Evolutionary conservation across 2,329 filamentous ascomycete species (phyloP).

Genomic region (Tympanopsis confertula): DNA sequence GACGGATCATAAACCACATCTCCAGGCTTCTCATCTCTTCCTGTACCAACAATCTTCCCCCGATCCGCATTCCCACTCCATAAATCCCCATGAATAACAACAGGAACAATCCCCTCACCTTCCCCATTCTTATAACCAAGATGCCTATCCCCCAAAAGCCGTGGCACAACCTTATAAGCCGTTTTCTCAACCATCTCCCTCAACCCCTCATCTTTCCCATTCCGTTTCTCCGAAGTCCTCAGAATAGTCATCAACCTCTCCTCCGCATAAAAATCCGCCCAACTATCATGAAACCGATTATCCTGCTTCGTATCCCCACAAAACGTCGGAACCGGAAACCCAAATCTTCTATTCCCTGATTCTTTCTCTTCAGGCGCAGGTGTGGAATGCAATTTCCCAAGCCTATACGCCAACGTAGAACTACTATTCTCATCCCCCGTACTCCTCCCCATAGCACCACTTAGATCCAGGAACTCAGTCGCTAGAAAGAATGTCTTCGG

Average conservation of each 20-base stretch:
- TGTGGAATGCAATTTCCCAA: conserved; percentile 69
- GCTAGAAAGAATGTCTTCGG: conserved; percentile 39
- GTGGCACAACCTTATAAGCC: conserved; percentile 55
- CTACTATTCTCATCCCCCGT: conserved; percentile 34
- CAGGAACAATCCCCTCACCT: conserved; percentile 54
- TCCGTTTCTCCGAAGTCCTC: conserved; percentile 38
- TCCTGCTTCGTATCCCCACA: conserved; percentile 77
- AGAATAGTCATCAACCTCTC: conserved; percentile 60
- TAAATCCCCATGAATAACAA: conserved; percentile 82
- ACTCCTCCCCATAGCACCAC: conserved; percentile 19
- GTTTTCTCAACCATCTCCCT: conserved; percentile 51
- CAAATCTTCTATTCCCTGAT: conserved; percentile 54
- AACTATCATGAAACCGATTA: conserved; percentile 61
- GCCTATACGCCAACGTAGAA: conserved; percentile 59
- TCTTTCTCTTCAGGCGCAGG: conserved; percentile 55
- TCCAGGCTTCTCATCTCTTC: conserved; percentile 32
- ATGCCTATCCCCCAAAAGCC: conserved; percentile 59
- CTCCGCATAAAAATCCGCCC: conserved; percentile 79
- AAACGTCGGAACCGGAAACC: conserved; percentile 75
- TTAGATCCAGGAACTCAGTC: conserved; percentile 71
- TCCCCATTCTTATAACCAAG: conserved; percentile 34
- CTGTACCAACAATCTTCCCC: conserved; percentile 43
- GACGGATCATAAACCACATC: conserved; percentile 77
- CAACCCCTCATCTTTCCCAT: conserved; percentile 56
- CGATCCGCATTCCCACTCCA: conserved; percentile 76